A percentile compares a stretch with the other conserved stretches of the same genome.
These are phyloP conservation scores for Ceratobasidium sp. DNA, from an alignment of 1,284 basidiomycete genomes.

Conservation along the genomic window DNA sequence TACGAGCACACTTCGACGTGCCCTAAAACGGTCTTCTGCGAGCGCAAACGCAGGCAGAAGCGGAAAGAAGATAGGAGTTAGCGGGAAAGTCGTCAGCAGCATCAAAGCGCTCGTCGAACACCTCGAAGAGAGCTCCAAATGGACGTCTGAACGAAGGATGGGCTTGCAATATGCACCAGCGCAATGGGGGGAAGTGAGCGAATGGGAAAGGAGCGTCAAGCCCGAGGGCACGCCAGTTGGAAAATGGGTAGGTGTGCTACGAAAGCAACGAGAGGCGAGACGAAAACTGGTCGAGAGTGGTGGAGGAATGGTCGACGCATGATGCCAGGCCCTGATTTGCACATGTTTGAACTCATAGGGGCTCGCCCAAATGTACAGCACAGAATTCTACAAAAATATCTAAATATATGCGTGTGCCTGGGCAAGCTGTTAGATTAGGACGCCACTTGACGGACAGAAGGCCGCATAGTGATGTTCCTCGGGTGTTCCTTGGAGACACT, in stretches of 20 bases:
- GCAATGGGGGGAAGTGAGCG: slow-evolving; percentile 68
- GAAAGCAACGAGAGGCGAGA: slow-evolving; percentile 80
- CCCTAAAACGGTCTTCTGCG: slow-evolving; percentile 61
- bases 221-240: slow-evolving; percentile 78
- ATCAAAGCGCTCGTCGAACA: slow-evolving; percentile 84
- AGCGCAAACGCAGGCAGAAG: slow-evolving; percentile 53
- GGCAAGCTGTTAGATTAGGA: too few relatives aligned
- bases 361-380: background rate
- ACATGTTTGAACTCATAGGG: background rate
- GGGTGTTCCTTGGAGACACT: background rate
- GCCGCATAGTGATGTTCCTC: too few relatives aligned
- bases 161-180: slow-evolving; percentile 77
- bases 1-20: slow-evolving; percentile 72
- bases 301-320: slow-evolving; percentile 19
- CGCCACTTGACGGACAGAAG: background rate
- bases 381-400: background rate
- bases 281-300: slow-evolving; percentile 67
- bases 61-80: slow-evolving; percentile 35
- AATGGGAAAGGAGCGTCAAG: slow-evolving; percentile 72
- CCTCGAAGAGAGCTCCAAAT: slow-evolving; percentile 81
- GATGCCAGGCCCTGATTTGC: background rate
- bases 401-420: too few relatives aligned
- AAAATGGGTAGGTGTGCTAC: slow-evolving; percentile 80
- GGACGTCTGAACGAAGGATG: slow-evolving; percentile 74
- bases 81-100: slow-evolving; percentile 62